Evolutionary conservation across 2,329 filamentous ascomycete species (phyloP).

Genomic region (Endocalyx cinctus): DNA sequence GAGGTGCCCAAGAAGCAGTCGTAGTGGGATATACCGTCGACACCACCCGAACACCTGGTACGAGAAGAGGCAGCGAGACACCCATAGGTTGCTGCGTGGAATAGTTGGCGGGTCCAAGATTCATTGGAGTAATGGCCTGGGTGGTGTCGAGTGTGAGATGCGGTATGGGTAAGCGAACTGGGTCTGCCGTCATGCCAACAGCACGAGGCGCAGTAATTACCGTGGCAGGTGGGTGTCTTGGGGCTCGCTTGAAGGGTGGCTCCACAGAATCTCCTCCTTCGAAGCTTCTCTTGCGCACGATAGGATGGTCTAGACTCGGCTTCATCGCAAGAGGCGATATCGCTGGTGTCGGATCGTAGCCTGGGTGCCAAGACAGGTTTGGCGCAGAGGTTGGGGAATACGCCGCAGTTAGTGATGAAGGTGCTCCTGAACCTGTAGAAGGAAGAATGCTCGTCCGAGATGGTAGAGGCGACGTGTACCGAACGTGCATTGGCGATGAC

Average conservation of each 20-base stretch:
- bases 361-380: constrained; percentile 33
- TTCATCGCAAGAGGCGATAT: constrained; percentile 47
- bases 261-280: constrained; percentile 46
- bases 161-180: constrained; percentile 60
- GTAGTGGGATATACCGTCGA: constrained; percentile 66
- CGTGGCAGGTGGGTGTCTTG: constrained; percentile 25
- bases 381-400: constrained; percentile 36
- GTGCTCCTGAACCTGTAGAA: constrained; percentile 26
- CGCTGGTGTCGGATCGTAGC: constrained; percentile 33
- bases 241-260: constrained; percentile 50
- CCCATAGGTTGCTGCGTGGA: constrained; percentile 27
- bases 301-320: constrained; percentile 35
- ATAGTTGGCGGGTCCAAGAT: constrained; percentile 35
- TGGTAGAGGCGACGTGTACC: constrained; percentile 41
- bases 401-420: constrained; percentile 31
- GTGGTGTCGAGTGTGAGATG: constrained; percentile 63
- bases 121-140: constrained; percentile 15
- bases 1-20: constrained; percentile 34
- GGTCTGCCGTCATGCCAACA: constrained; percentile 20
- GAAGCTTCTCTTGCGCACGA: constrained; percentile 45
- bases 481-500: constrained; percentile 34
- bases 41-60: constrained; percentile 65
- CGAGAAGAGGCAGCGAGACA: constrained; percentile 61
- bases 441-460: constrained; percentile 42
- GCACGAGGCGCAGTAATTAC: constrained; percentile 18